Evolutionary conservation across 2,329 filamentous ascomycete species (phyloP).

Genomic region (Nigrograna mackinnonii): DNA sequence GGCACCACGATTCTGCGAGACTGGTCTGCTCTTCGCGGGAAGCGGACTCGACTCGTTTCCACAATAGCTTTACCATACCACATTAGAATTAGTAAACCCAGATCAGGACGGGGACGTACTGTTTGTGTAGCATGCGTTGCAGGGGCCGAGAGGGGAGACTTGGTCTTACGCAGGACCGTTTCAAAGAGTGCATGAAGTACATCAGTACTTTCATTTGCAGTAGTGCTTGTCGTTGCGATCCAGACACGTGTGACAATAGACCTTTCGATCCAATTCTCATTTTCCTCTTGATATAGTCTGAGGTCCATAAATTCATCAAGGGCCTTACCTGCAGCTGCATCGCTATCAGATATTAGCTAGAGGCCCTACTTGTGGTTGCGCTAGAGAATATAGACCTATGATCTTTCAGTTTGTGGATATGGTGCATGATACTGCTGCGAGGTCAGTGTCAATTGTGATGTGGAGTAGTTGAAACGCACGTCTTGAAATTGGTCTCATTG

Average conservation of each 20-base stretch:
- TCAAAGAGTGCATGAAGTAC: slow-evolving; percentile 50
- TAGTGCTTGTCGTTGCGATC: slow-evolving; percentile 60
- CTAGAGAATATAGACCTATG: slow-evolving; percentile 22
- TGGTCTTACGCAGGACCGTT: slow-evolving; percentile 49
- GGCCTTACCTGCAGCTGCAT: slow-evolving; percentile 45
- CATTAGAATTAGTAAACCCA: slow-evolving; percentile 1
- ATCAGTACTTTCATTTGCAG: slow-evolving; percentile 36
- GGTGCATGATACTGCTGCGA: slow-evolving; percentile 58
- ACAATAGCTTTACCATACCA: slow-evolving; percentile 65
- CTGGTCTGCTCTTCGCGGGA: slow-evolving; percentile 58
- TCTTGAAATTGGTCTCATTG: slow-evolving; percentile 66
- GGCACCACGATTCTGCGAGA: slow-evolving; percentile 71
- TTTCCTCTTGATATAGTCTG: slow-evolving; percentile 56
- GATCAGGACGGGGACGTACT: slow-evolving; percentile 45
- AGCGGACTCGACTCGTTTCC: slow-evolving; percentile 73
- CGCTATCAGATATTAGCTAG: slow-evolving; percentile 29
- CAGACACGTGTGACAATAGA: slow-evolving; percentile 69
- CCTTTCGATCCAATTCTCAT: slow-evolving; percentile 68
- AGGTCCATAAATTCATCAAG: slow-evolving; percentile 67
- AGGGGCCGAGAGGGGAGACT: slow-evolving; percentile 57
- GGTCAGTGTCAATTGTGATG: slow-evolving; percentile 14
- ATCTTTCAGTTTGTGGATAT: slow-evolving; percentile 66
- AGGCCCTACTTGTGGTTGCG: not conserved
- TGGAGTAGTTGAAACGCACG: no score
- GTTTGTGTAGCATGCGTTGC: slow-evolving; percentile 71